A percentile compares a stretch with the other conserved stretches of the same genome.
These are phyloP conservation scores for Limonium bicolor DNA, from an alignment of 148 eudicot genomes.

Conservation along the genomic window DNA sequence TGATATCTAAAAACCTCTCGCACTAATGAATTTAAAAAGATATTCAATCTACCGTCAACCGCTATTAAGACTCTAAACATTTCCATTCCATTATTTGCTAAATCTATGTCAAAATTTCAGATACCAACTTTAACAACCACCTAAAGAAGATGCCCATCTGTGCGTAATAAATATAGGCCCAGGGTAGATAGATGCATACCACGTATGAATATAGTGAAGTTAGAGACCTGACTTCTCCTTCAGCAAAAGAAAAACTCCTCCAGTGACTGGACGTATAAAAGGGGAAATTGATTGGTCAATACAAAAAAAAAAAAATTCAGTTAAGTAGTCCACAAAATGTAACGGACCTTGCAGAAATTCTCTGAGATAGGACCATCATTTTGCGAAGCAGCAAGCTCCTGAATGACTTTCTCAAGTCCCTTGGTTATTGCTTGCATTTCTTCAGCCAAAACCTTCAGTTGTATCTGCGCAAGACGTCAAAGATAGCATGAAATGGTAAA, in stretches of 20 bases:
- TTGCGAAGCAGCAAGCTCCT: constrained; percentile 60
- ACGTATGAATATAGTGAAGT: constrained; percentile 47
- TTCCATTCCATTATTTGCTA: too few relatives aligned
- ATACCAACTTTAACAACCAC: too few relatives aligned
- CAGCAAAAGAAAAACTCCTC: constrained; percentile 52
- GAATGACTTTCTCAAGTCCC: constrained; percentile 71
- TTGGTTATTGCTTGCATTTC: constrained; percentile 91
- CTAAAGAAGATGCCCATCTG: too few relatives aligned
- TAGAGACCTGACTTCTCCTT: constrained; percentile 58
- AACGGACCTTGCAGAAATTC: constrained; percentile 42
- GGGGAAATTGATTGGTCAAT: not conserved
- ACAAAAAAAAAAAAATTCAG: not conserved
- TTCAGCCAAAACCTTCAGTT: constrained; percentile 67
- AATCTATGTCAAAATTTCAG: too few relatives aligned
- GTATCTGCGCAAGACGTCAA: too few relatives aligned
- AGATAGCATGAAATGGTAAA: too few relatives aligned
- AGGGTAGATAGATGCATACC: too few relatives aligned
- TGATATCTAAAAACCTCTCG: too few relatives aligned
- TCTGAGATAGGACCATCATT: constrained; percentile 58
- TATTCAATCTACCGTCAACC: too few relatives aligned
- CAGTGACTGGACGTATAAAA: constrained; percentile 18
- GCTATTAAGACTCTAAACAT: too few relatives aligned
- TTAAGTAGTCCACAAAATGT: not conserved
- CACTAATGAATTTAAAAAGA: too few relatives aligned
- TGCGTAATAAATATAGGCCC: too few relatives aligned